These are phyloP conservation scores for Neurospora sp. DNA, from an alignment of 495 filamentous ascomycete genomes.

Conservation along the genomic window DNA sequence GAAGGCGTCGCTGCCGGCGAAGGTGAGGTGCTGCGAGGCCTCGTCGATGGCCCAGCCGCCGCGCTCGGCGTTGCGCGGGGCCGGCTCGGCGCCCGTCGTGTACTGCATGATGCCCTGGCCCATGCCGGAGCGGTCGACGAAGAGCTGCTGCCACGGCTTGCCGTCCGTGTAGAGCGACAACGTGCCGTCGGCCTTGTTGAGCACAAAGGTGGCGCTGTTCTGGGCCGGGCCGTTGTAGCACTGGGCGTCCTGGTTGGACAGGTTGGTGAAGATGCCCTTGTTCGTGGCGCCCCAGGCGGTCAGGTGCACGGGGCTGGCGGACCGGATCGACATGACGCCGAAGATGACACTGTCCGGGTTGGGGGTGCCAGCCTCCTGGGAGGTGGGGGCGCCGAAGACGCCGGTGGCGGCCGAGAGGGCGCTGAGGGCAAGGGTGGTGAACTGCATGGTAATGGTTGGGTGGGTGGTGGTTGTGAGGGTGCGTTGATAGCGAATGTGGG, in stretches of 20 bases:
- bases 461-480: background rate
- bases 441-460: conserved; percentile 6
- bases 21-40: no score
- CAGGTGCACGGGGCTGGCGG: conserved; percentile 36
- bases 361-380: conserved; percentile 2
- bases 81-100: conserved; percentile 28
- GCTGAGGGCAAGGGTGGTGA: conserved; percentile 6
- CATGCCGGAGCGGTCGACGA: conserved; percentile 45
- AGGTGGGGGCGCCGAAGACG: conserved; percentile 14
- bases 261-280: conserved; percentile 34
- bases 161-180: conserved; percentile 35
- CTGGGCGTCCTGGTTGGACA: conserved; percentile 31
- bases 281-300: conserved; percentile 29
- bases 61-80: no score
- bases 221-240: conserved; percentile 28
- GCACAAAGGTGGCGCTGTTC: conserved; percentile 37
- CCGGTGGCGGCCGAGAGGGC: conserved; percentile 36
- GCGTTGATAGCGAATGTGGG: background rate
- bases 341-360: conserved; percentile 18
- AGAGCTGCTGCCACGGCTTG: conserved; percentile 35
- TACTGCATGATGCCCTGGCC: conserved; percentile 43
- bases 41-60: no score
- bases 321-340: conserved; percentile 37
- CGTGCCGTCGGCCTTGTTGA: conserved; percentile 26
- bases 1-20: no score